Conservation (phyloP, 306 rosid species). For the Cicer arietinum region DNA sequence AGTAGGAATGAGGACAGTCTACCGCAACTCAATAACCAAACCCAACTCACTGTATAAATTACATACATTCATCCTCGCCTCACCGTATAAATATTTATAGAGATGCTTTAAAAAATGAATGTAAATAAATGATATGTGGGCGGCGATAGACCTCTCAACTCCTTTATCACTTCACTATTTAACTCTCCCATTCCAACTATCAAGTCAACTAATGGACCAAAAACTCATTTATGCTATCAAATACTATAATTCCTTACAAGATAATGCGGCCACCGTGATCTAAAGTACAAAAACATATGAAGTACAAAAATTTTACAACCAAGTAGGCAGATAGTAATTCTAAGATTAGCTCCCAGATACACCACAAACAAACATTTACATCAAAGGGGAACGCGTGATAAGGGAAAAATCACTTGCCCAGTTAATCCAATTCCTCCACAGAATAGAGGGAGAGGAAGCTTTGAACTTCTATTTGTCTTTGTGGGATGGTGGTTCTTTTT, state of each 20-base stretch:
- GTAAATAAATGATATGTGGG: too few relatives aligned
- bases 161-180: too few relatives aligned
- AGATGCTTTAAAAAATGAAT: too few relatives aligned
- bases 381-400: constrained; percentile 7
- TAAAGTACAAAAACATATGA: not conserved
- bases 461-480: constrained; percentile 52
- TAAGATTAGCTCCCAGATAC: constrained; percentile 19
- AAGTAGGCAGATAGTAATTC: constrained; percentile 22
- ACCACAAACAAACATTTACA: constrained; percentile 45
- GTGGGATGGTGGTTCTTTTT: constrained; percentile 46
- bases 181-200: too few relatives aligned
- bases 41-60: too few relatives aligned
- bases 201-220: not conserved
- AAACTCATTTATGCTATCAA: constrained; percentile 2
- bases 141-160: too few relatives aligned
- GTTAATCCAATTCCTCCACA: constrained; percentile 26
- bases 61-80: too few relatives aligned
- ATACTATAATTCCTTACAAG: constrained; percentile 8
- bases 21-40: too few relatives aligned
- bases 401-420: constrained; percentile 15
- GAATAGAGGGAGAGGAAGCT: constrained; percentile 22
- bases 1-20: too few relatives aligned
- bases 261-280: constrained; percentile 9
- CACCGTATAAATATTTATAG: too few relatives aligned
- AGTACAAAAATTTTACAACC: constrained; percentile 5